Evolutionary conservation across 2,329 filamentous ascomycete species (phyloP), one percentile per base, ranked within the genome.

Genomic region (Emydomyces testavorans): DNA sequence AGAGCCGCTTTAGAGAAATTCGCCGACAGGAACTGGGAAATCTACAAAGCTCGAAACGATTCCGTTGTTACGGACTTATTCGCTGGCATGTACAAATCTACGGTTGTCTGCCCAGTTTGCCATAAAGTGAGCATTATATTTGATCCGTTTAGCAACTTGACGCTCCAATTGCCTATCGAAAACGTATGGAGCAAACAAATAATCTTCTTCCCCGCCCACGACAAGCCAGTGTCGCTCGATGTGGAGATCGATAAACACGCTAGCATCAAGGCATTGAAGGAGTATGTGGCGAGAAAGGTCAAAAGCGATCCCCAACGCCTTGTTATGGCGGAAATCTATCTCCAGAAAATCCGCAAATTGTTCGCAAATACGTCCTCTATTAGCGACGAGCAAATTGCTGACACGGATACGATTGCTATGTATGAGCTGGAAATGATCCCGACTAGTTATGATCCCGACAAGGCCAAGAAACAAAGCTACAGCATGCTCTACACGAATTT

Each of bases 81-180:
- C 65, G 93, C 87, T 18, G 92, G 92, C 53, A 87, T 96, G 76
- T 98, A 96, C 76, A 95, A 96, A 70, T 96, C 93, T 37, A 96
- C 90, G 0, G 77, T 98, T 53, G 83, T 92, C 53, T 98, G 92
- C 61, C 92, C 92, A 0, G 77, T 76, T 6, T 98, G 92, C 64
- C 77, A 83, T 57, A 98, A 96, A 69, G 84, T 96, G 66, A 95
- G 89, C 76, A 94, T 98, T 58, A 96, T 92, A 0, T 98, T 98
- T 60, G 92, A 98, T 62, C 92, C 92, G 0, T 98, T 94, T 72
- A 95, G 88, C 65, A 92, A 93, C 55, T 70, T 98, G 50, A 95
- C 92, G 0, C 71, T 98, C 20, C 92, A 93, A 49, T 71, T 98
- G 28, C 92, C 92, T 0, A 79, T 94, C 47, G 83, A 92, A 62